Base-by-base conservation (phyloP, 495 filamentous ascomycete species). In the Podospora australis region DNA sequence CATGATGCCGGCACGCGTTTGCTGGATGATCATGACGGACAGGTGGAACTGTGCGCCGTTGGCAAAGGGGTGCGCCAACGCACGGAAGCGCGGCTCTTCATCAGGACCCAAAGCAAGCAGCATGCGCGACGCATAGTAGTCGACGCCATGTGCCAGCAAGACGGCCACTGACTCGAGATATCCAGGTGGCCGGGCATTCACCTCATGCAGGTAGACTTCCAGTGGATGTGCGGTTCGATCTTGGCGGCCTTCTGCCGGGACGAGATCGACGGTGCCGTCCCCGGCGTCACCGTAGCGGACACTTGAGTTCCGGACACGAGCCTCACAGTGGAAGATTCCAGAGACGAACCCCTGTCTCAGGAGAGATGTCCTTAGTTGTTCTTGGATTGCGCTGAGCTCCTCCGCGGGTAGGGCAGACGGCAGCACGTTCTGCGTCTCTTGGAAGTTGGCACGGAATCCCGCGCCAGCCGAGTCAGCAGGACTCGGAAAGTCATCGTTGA, bases 401-500 rank as follows among this genome's bases (percentile, higher is more conserved):
- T 39, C 29, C 11, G n/a, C 13, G 2, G 64, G 64, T 9, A 67
- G 49, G 7, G 39, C 54, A 10, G 48, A 39, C 7, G 61, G 57
- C 10, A 51, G 30, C 11, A 60, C 46, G 9, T 46, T 53, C 13
- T 43, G 28, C 8, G 57, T 66, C 36, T 66, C 64, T 20, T 49
- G 44, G 44, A 60, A 62, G 32, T 58, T 57, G 10, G 46, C 49
- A 22, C 26, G 42, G 9, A 35, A 9, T 6, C 36, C 39, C 2
- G 44, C 49, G 14, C 23, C 19, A 20, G 34, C 32, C 11, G 28
- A 21, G 32, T 73, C 71, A 1, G 49, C 70, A 1, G 49, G 26
- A 22, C 58, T 56, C 11, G 71, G 71, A 43, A 73, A 69, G 40
- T 73, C 67, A 39, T 73, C 71, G 4, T 45, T 55, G 39, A 69